Evolutionary conservation across 192 early-diverging fungal genomes (phyloP), one percentile per base, ranked within the genome.

Genomic region (Podochytrium sp.): DNA sequence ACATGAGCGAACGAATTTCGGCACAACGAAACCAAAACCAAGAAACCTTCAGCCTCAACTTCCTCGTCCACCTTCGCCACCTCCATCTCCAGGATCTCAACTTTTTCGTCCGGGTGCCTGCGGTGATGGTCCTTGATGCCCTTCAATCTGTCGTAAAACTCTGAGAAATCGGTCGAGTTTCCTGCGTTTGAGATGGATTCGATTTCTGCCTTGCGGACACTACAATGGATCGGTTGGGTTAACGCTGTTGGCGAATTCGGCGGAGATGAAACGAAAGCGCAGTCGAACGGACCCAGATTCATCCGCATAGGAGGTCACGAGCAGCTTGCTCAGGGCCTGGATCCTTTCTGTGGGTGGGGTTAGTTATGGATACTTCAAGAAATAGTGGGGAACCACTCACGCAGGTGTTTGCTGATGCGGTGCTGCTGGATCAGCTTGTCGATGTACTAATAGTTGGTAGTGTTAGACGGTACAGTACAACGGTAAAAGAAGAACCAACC

Each of bases 61-160:
- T 77, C 59, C 38, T 49, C 76, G 41, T 77, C 63, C 38, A 75
- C 60, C 43, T 77, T 71, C 3, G 40, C 61, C 23, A 65, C 55
- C 27, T 69, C 68, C 50, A 94, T 60, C 66, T 98, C 95, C 66
- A 94, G 86, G 29, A 93, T 91, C 20, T 91, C 89, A 2, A 94
- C 91, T 6, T 78, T 60, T 56, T 90, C 86, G 65, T 92, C 92
- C 33, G 93, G 93, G 71, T 91, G 89, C 79, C 84, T 85, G 32
- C 91, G 83, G 67, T 96, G 91, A 79, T 92, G 86, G 62, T 90
- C 89, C 81, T 94, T 93, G 61, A 97, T 91, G 40, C 78, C 81
- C 70, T 89, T 91, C 40, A 99, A 80, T 23, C 92, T 84, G n/a
- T 83, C 79, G 79, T 97, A 96, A 63, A 98, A 99, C 68, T 92